Percentiles rank a stretch among this genome's conserved stretches.
Evolutionary conservation across 1,139 yeast species (phyloP).

Genomic region (Pichia sp.): DNA sequence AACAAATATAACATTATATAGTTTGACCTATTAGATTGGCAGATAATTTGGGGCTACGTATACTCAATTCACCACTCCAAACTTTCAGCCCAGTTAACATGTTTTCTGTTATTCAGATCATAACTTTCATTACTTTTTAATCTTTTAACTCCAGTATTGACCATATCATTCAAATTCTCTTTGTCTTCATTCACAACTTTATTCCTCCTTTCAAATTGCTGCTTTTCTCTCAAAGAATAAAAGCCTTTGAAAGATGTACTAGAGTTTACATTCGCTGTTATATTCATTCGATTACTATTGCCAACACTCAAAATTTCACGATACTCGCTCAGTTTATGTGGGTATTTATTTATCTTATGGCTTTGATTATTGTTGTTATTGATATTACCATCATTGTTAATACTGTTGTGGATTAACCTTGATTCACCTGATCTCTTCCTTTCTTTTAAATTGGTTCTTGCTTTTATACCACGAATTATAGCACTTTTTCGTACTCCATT

Average conservation of each 20-base stretch:
- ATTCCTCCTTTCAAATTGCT: constrained; percentile 9
- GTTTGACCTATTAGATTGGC: no score
- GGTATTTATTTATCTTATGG: neutral
- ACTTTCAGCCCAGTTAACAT: constrained; percentile 46
- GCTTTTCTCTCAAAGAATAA: constrained; percentile 13
- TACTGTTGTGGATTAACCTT: neutral
- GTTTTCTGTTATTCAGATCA: constrained; percentile 14
- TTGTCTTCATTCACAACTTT: neutral
- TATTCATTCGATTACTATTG: constrained; percentile 4
- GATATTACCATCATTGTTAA: no score
- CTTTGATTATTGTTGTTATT: no score
- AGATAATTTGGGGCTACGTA: no score
- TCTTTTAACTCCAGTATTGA: constrained; percentile 8
- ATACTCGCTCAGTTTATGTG: constrained; percentile 8
- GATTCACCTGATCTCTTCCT: neutral
- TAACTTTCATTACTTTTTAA: constrained; percentile 1
- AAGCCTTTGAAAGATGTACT: constrained; percentile 13
- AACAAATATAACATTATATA: no score
- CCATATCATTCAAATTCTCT: constrained; percentile 2
- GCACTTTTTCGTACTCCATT: constrained; percentile 42
- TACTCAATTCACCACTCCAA: constrained; percentile 40
- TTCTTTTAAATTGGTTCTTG: constrained; percentile 15
- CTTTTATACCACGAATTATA: constrained; percentile 40
- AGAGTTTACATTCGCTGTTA: neutral
- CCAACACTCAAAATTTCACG: constrained; percentile 1